Conservation (phyloP, 2,329 filamentous ascomycete genomes). For the Pezicula rhizophila region DNA sequence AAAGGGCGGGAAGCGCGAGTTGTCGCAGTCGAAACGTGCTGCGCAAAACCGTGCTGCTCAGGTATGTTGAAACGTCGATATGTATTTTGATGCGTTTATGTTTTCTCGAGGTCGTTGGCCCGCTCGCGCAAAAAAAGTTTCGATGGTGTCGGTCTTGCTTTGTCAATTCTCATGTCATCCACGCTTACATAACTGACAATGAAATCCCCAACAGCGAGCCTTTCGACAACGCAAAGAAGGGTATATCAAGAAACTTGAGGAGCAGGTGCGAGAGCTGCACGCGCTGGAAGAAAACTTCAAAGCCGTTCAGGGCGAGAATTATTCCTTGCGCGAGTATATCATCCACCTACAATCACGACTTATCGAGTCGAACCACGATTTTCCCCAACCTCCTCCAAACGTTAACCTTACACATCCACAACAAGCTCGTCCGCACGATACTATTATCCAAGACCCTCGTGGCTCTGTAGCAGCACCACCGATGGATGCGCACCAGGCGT, state of each 20-base stretch:
- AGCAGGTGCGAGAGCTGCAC: conserved; percentile 78
- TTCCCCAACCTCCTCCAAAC: conserved; percentile 76
- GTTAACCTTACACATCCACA: conserved; percentile 60
- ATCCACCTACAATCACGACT: conserved; percentile 83
- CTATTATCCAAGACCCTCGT: conserved; percentile 14
- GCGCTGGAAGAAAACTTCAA: conserved; percentile 74
- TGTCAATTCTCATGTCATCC: conserved; percentile 32
- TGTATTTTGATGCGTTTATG: conserved; percentile 5
- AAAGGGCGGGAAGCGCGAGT: conserved; percentile 76
- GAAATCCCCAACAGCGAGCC: conserved; percentile 59
- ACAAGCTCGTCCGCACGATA: conserved; percentile 22
- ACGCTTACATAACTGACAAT: conserved; percentile 26
- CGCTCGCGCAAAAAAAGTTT: conserved; percentile 15
- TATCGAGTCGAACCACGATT: conserved; percentile 75
- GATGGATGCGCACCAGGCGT: conserved; percentile 29
- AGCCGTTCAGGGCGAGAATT: conserved; percentile 80
- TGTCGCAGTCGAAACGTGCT: conserved; percentile 92
- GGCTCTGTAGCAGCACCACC: conserved; percentile 20
- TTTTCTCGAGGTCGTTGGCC: conserved; percentile 5
- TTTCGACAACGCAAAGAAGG: conserved; percentile 97
- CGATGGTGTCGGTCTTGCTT: conserved; percentile 24
- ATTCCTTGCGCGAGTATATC: conserved; percentile 85
- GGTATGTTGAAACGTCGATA: conserved; percentile 48
- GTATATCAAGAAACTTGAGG: conserved; percentile 96
- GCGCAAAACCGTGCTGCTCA: conserved; percentile 96